Base-by-base conservation (phyloP, 768 basidiomycete species). In the Phylloporus rhodoxanthus region DNA sequence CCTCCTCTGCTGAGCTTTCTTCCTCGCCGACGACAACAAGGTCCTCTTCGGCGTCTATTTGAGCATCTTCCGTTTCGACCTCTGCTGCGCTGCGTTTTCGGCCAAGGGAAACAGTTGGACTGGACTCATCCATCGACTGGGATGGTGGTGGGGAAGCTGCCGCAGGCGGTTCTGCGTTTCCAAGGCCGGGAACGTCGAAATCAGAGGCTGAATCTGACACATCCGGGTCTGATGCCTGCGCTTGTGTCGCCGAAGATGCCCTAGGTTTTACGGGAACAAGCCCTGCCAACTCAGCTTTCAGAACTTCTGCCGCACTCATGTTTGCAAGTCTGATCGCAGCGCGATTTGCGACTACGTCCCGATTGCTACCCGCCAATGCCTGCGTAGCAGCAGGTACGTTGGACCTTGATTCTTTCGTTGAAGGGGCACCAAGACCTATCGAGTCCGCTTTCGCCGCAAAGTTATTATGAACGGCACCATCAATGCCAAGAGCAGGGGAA, bases 301-400 rank as follows among this genome's bases (percentile, higher is more conserved):
- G 75, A 66, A 85, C 80, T 66, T 98, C 91, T 48, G 94, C 94
- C 39, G 95, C 95, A 72, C 83, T 91, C 82, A 98, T 81, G 64
- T 98, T 98, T 25, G 95, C 95, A 80, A 95, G 84, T 52, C 94
- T 82, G 56, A 96, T 91, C 21, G 88, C 90, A 55, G 82, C 80
- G 36, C 91, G 82, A 67, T 95, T 95, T 43, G 85, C 85, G 25
- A 94, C 91, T 51, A 95, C 82, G 67, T 93, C 90, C 48, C 80
- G 80, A 67, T 94, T 95, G n/a, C 86, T 87, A 19, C 89, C 89
- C 36, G 81, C 85, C 45, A 94, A 72, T 36, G 87, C 87, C 57
- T 84, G 82, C 11, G 78, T 74, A 48, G 85, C 87, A 44, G 76
- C 71, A 42, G 84, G 76, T 2, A 70, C 71, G 58, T 80, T 79